Conservation (phyloP, 2,329 filamentous ascomycete genomes). For the Phyllosticta citribraziliensis region DNA sequence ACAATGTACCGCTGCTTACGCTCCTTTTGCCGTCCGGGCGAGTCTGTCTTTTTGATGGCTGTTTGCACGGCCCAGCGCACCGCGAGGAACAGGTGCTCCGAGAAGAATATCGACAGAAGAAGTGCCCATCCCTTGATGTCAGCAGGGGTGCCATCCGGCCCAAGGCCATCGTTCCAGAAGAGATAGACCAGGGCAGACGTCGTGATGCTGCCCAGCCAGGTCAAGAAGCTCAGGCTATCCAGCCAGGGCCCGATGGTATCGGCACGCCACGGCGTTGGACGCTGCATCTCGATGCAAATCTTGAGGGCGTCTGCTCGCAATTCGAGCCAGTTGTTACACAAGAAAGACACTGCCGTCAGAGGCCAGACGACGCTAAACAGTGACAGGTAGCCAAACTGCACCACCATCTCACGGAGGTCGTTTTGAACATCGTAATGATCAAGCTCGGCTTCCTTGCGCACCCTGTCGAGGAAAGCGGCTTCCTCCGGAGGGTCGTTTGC, state of each 20-base stretch:
- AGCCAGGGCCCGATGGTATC: slow-evolving; percentile 95
- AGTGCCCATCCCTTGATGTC: slow-evolving; percentile 72
- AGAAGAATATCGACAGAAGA: slow-evolving; percentile 70
- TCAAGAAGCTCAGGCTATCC: slow-evolving; percentile 74
- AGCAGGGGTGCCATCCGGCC: slow-evolving; percentile 55
- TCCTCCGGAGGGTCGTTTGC: slow-evolving; percentile 66
- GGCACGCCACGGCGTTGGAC: slow-evolving; percentile 79
- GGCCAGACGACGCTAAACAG: slow-evolving; percentile 94
- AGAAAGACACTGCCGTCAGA: slow-evolving; percentile 76
- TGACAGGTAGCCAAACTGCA: slow-evolving; percentile 80
- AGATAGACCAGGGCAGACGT: slow-evolving; percentile 76
- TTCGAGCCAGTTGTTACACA: slow-evolving; percentile 95
- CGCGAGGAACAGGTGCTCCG: slow-evolving; percentile 82
- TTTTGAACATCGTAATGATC: slow-evolving; percentile 79
- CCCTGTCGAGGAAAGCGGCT: slow-evolving; percentile 65
- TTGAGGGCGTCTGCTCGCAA: slow-evolving; percentile 90
- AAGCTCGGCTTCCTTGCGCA: slow-evolving; percentile 73
- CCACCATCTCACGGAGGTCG: slow-evolving; percentile 88
- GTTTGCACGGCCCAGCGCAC: slow-evolving; percentile 63
- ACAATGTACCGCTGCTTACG: slow-evolving; percentile 70
- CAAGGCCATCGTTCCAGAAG: slow-evolving; percentile 62
- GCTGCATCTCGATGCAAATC: slow-evolving; percentile 79
- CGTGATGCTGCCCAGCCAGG: slow-evolving; percentile 85
- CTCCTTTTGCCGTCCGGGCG: slow-evolving; percentile 77
- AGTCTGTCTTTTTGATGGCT: slow-evolving; percentile 71